Percentiles rank a stretch among this genome's conserved stretches.
phyloP scores from a whole-genome alignment of 345 rosid species.

The Citrus medica region DNA sequence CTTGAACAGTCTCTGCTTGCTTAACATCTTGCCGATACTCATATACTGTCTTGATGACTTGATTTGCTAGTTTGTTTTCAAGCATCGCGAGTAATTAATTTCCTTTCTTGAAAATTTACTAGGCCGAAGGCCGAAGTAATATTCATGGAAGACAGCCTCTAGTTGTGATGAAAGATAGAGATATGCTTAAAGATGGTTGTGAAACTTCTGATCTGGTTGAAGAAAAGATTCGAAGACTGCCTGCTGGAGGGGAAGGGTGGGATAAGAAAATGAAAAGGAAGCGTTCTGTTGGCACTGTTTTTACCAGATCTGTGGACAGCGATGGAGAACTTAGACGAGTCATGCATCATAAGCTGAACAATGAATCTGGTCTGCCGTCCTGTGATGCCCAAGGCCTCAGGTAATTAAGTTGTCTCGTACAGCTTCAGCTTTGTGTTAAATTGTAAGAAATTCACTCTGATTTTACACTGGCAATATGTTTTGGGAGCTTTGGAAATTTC shows the following conservation, averaged over 20 bases:
- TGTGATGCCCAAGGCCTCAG: slow-evolving; percentile 41
- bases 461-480: not conserved
- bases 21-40: not conserved
- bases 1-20: not conserved
- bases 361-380: slow-evolving; percentile 35
- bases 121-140: slow-evolving; percentile 45
- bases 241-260: slow-evolving; percentile 65
- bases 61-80: not conserved
- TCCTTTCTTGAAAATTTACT: slow-evolving; percentile 3
- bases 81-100: not conserved
- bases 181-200: slow-evolving; percentile 33
- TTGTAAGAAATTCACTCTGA: not conserved
- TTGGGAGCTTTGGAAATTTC: not conserved
- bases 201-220: slow-evolving; percentile 41
- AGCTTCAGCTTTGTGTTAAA: not conserved
- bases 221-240: slow-evolving; percentile 48
- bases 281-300: slow-evolving; percentile 44
- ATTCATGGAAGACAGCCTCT: slow-evolving; percentile 29
- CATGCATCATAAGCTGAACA: slow-evolving; percentile 36
- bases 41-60: not conserved
- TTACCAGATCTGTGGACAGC: slow-evolving; percentile 35
- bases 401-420: slow-evolving; percentile 17
- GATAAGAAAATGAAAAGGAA: slow-evolving; percentile 53
- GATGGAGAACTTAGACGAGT: slow-evolving; percentile 42
- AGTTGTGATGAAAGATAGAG: slow-evolving; percentile 44